Conservation (phyloP, 345 rosid genomes). For the Citrus unshiu region DNA sequence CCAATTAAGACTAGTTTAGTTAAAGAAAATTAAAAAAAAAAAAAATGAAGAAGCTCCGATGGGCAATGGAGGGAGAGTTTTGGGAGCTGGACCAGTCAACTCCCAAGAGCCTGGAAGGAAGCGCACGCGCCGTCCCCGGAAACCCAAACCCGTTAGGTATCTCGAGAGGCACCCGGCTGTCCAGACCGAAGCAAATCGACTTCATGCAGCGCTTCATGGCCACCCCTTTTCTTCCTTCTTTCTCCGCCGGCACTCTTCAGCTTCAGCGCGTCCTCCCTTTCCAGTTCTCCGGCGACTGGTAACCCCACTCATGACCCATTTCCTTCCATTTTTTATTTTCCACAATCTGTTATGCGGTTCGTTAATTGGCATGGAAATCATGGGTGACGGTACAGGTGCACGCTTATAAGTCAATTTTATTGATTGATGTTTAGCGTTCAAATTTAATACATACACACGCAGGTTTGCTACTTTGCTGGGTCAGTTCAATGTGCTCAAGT, state of each 20-base stretch:
- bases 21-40: neutral
- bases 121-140: conserved; percentile 63
- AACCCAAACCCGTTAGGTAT: conserved; percentile 69
- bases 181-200: conserved; percentile 72
- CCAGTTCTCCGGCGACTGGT: conserved; percentile 69
- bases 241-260: conserved; percentile 34
- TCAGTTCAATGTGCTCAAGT: conserved; percentile 74
- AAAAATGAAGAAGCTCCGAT: conserved; percentile 71
- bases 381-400: no score
- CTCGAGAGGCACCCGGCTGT: conserved; percentile 67
- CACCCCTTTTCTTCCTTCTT: conserved; percentile 64
- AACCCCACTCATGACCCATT: neutral
- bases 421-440: neutral
- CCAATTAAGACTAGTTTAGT: no score
- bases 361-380: no score
- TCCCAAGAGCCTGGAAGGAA: conserved; percentile 69
- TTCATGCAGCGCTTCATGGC: conserved; percentile 92
- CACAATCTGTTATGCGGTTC: no score
- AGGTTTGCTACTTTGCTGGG: conserved; percentile 71
- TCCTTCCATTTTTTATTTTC: neutral
- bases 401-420: neutral
- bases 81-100: conserved; percentile 89
- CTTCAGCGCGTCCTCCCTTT: conserved; percentile 64
- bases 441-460: conserved; percentile 7
- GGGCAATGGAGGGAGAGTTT: conserved; percentile 74